Evolutionary conservation across 345 rosid species (phyloP), one percentile per base, ranked within the genome.

Genomic region (Mangifera indica): DNA sequence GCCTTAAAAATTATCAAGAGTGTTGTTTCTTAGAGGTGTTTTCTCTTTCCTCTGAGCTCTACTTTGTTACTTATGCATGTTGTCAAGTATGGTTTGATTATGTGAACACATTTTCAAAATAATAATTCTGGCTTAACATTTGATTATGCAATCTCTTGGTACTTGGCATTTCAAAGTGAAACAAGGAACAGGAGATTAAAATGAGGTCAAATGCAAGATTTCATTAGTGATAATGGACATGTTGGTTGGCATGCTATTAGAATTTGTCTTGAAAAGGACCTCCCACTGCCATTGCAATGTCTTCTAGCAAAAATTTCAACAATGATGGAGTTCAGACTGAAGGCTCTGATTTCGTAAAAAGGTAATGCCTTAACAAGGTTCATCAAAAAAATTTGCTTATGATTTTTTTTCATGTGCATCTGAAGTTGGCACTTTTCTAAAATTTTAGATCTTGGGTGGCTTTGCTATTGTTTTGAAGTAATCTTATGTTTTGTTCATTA

Each of bases 201-300:
- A 69, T 63, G 83, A 63, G 73, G 74, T 60, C 76, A 57, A 46
- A 66, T 76, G 76, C 72, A 44, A 46, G 69, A 52, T 63, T 54
- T 76, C 67, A 57, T 26, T 52, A 66, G 17, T 64, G 49, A 53
- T 72, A 46, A 69, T 77, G 85, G 77, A 67, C 58, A 12, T 68
- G 9, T 51, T 71, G 76, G 66, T 32, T 54, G 5, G 61, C 7
- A 12, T 52, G 68, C 67, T 20, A 65, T 70, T 60, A 48, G 64
- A 64, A 63, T 42, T 40, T 72, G 42, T 67, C 58, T 74, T 72
- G 74, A 73, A 32, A 72, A 73, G 56, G 57, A 25, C 59, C 21
- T 65, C 46, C 61, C 76, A 71, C 76, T 45, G 44, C 61, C 65
- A 65, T 69, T 74, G 61, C 71, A 59, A 81, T 84, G 85, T 84